These are phyloP conservation scores for Pseudogymnoascus verrucosus DNA, from an alignment of 2,329 filamentous ascomycete genomes.

Conservation along the genomic window DNA sequence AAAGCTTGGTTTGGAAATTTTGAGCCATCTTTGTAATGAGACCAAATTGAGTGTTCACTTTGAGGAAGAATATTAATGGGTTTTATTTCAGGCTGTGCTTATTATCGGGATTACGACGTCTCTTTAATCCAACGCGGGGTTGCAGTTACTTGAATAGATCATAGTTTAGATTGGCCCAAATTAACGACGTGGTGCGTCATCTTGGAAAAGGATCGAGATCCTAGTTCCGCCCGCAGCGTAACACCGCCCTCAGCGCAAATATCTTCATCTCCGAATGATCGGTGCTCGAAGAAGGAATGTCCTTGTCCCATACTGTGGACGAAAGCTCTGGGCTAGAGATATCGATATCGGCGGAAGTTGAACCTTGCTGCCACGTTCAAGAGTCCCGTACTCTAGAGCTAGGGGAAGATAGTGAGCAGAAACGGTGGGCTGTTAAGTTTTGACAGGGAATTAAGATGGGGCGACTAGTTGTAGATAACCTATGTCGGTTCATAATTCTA, in stretches of 20 bases:
- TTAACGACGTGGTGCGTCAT: not conserved
- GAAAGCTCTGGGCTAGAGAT: not conserved
- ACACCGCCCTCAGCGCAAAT: too few relatives aligned
- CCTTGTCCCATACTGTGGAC: not conserved
- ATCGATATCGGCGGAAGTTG: not conserved
- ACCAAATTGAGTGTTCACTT: not conserved
- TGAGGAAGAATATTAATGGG: not conserved
- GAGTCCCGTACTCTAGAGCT: not conserved
- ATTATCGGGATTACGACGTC: not conserved
- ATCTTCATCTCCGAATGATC: too few relatives aligned
- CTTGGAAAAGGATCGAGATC: not conserved
- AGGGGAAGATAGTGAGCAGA: not conserved
- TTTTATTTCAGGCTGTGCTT: not conserved
- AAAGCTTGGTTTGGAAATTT: constrained; percentile 26
- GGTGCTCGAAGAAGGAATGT: not conserved
- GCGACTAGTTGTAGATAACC: not conserved
- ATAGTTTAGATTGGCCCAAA: not conserved
- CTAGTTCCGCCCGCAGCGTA: not conserved
- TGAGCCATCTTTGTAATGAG: not conserved
- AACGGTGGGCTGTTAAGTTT: not conserved
- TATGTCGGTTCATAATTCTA: not conserved
- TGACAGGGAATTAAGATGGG: not conserved
- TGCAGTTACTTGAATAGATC: not conserved
- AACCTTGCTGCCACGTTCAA: not conserved
- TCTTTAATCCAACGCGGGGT: not conserved